phyloP scores from a whole-genome alignment of 805 yeast species.

The Candida golubevii region DNA sequence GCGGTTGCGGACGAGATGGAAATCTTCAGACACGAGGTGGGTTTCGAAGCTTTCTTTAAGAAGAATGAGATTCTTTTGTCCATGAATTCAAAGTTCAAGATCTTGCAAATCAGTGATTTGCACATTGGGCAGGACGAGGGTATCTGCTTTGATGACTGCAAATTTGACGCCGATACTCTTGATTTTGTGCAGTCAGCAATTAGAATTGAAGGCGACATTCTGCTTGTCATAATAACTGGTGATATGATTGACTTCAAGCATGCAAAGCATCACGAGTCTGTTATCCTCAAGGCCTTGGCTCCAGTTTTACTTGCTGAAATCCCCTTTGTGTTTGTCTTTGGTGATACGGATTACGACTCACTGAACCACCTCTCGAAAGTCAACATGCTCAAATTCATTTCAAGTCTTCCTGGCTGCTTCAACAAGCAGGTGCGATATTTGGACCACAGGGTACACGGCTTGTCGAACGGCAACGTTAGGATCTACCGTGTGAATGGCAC shows the following conservation, averaged over 20 bases:
- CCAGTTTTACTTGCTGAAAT: slow-evolving; percentile 29
- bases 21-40: slow-evolving; percentile 10
- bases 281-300: slow-evolving; percentile 26
- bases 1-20: slow-evolving; percentile 13
- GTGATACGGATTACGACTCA: slow-evolving; percentile 28
- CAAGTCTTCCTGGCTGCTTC: slow-evolving; percentile 35
- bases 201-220: slow-evolving; percentile 27
- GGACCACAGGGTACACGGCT: slow-evolving; percentile 26
- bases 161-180: slow-evolving; percentile 28
- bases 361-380: slow-evolving; percentile 9
- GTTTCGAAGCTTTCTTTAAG: slow-evolving; percentile 15
- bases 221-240: slow-evolving; percentile 37
- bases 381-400: slow-evolving; percentile 24
- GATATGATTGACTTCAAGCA: slow-evolving; percentile 33
- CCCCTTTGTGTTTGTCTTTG: slow-evolving; percentile 37
- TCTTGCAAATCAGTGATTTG: slow-evolving; percentile 37
- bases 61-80: slow-evolving; percentile 16
- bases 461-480: slow-evolving; percentile 34
- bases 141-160: slow-evolving; percentile 19
- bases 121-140: slow-evolving; percentile 35
- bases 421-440: slow-evolving; percentile 19
- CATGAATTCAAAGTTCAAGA: slow-evolving; percentile 22
- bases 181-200: slow-evolving; percentile 27
- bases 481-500: slow-evolving; percentile 14
- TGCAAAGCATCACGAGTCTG: slow-evolving; percentile 26